A percentile compares a stretch with the other conserved stretches of the same genome.
phyloP scores from a whole-genome alignment of 176 grass and related monocot genomes.

The Canna indica region DNA sequence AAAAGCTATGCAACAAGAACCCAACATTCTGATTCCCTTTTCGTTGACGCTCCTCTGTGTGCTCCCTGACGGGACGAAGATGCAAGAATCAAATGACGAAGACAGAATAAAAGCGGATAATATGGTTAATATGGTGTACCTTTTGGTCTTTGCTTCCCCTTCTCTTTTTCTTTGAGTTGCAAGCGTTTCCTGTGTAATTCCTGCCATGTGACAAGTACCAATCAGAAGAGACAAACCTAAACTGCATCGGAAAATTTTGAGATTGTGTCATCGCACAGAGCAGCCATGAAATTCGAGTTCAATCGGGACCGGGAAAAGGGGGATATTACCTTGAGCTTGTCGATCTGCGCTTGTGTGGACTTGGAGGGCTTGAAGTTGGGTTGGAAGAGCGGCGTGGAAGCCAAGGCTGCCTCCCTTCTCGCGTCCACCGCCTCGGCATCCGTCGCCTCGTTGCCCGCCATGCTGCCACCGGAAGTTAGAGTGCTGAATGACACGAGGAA shows the following conservation, averaged over 20 bases:
- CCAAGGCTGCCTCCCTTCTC: slow-evolving; percentile 46
- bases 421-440: slow-evolving; percentile 18
- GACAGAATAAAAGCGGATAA: not conserved
- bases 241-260: slow-evolving; percentile 7
- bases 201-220: slow-evolving; percentile 27
- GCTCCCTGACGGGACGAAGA: slow-evolving; percentile 27
- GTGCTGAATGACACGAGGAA: too few species aligned
- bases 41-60: not conserved
- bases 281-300: too few species aligned
- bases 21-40: not conserved
- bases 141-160: slow-evolving; percentile 30
- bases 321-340: slow-evolving; percentile 56
- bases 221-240: slow-evolving; percentile 7
- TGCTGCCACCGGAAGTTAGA: not conserved
- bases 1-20: not conserved
- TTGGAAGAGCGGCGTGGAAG: slow-evolving; percentile 39
- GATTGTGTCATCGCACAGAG: too few species aligned
- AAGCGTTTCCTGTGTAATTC: slow-evolving; percentile 56
- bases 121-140: slow-evolving; percentile 30
- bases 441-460: slow-evolving; percentile 13
- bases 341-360: slow-evolving; percentile 45
- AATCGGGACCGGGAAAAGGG: not conserved
- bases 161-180: slow-evolving; percentile 42
- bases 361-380: slow-evolving; percentile 57
- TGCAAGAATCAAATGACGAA: slow-evolving; percentile 10